Percentiles rank a stretch among this genome's conserved stretches.
Evolutionary conservation across 306 rosid species (phyloP).

Genomic region (Begonia fuchsioides): DNA sequence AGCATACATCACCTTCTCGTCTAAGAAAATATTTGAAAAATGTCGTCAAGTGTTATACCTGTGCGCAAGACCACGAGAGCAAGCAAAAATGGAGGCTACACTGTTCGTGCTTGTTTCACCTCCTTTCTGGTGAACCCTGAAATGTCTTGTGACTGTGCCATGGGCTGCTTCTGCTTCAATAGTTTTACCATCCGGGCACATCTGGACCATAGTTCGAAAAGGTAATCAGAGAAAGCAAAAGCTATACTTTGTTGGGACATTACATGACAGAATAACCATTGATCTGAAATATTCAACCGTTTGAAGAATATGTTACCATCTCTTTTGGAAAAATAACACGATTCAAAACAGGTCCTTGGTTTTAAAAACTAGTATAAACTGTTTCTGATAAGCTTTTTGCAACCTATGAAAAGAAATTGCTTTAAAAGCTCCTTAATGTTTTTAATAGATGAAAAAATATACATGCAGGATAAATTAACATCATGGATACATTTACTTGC

Average conservation of each 20-base stretch:
- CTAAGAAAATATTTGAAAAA: conserved; percentile 1
- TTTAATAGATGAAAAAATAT: background rate
- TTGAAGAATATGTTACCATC: no score
- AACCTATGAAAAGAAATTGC: no score
- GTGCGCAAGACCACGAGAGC: conserved; percentile 92
- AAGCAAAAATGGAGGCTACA: conserved; percentile 94
- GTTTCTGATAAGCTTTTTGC: no score
- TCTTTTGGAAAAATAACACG: no score
- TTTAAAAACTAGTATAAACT: no score
- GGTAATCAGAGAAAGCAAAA: background rate
- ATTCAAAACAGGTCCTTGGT: no score
- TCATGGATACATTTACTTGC: background rate
- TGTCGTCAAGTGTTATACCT: conserved; percentile 25
- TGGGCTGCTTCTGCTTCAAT: conserved; percentile 98
- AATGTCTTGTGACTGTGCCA: conserved; percentile 92
- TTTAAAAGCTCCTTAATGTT: no score
- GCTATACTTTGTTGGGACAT: no score
- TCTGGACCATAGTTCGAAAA: conserved; percentile 26
- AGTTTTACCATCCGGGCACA: conserved; percentile 96
- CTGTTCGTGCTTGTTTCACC: conserved; percentile 99
- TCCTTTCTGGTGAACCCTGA: conserved; percentile 83
- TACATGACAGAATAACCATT: no score
- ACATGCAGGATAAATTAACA: background rate
- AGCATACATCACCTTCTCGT: background rate
- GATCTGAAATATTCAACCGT: no score